Conservation (phyloP, 129 eudicot species). For the carrot (Daucus carota) region DH1_v3.0 NC_030381.2:2086001-2086500, state of each 20-base stretch:
- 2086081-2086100: constrained; percentile 25
- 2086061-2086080: constrained; percentile 16
- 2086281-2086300: background rate
- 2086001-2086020: constrained; percentile 29
- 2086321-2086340: constrained; percentile 14
- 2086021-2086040: constrained; percentile 18
- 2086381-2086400: constrained; percentile 26
- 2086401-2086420: constrained; percentile 32
- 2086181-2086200: constrained; percentile 22
- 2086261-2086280: background rate
- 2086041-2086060: constrained; percentile 17
- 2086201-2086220: constrained; percentile 18
- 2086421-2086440: constrained; percentile 18
- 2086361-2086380: constrained; percentile 21
- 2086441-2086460: background rate
- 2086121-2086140: constrained; percentile 25
- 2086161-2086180: constrained; percentile 31
- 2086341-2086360: constrained; percentile 25
- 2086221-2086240: constrained; percentile 27
- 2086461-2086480: constrained; percentile 9
- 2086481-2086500: constrained; percentile 24
- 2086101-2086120: constrained; percentile 29
- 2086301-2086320: background rate
- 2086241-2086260: background rate
- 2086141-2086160: constrained; percentile 21